These are phyloP conservation scores for Rhytidiadelphus loreus DNA, from an alignment of 225 moss, liverwort and hornwort genomes.

Conservation along the genomic window DNA sequence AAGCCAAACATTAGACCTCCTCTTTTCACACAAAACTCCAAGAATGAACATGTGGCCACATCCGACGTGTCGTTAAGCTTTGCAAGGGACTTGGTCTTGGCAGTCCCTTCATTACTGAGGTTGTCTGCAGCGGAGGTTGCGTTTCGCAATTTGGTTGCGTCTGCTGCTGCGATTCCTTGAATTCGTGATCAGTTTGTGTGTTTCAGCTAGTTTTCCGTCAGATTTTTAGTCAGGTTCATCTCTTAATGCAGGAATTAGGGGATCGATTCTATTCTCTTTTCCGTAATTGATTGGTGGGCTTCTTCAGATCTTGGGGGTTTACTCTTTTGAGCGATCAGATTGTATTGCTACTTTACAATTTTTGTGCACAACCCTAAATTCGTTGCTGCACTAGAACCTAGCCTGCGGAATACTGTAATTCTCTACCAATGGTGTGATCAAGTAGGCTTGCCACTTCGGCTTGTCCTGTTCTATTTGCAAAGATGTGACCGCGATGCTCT, in stretches of 20 bases:
- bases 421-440: neutral
- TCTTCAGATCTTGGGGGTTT: neutral
- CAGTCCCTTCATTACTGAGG: neutral
- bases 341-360: neutral
- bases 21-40: too few relatives aligned
- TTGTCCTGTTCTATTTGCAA: neutral
- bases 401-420: neutral
- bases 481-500: neutral
- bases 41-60: too few relatives aligned
- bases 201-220: neutral
- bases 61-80: too few relatives aligned
- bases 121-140: neutral
- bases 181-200: neutral
- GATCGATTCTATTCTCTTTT: neutral
- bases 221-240: neutral
- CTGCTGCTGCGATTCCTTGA: neutral
- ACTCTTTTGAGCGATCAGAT: neutral
- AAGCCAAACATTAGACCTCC: too few relatives aligned
- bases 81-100: neutral
- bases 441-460: neutral
- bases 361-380: neutral
- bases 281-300: too few relatives aligned
- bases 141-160: neutral
- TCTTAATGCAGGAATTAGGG: neutral
- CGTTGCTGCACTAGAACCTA: neutral